Evolutionary conservation across 768 basidiomycete species (phyloP).

Genomic region (Boletus rufocinnamomeus): DNA sequence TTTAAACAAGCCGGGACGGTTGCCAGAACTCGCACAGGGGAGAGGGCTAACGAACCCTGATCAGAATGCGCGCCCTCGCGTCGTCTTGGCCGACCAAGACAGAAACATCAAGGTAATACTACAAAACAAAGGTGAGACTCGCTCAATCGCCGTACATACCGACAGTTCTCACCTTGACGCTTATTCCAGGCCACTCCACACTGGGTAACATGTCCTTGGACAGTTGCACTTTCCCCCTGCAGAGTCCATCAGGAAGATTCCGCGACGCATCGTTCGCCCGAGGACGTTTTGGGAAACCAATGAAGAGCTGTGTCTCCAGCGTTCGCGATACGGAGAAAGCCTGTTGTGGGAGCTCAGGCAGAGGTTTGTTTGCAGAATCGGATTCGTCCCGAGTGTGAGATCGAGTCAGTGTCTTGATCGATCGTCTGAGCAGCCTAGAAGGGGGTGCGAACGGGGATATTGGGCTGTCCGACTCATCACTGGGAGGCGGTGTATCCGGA

Average conservation of each 20-base stretch:
- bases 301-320: constrained; percentile 45
- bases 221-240: constrained; percentile 57
- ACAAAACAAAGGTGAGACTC: constrained; percentile 9
- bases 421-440: constrained; percentile 33
- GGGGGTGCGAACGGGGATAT: constrained; percentile 13
- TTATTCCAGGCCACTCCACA: constrained; percentile 67
- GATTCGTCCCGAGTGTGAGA: constrained; percentile 14
- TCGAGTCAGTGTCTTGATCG: constrained; percentile 27
- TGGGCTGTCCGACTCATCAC: constrained; percentile 44
- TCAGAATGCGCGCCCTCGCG: constrained; percentile 59
- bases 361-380: constrained; percentile 22
- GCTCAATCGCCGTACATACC: constrained; percentile 9
- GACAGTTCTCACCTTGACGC: constrained; percentile 55
- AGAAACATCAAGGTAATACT: constrained; percentile 77
- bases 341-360: constrained; percentile 28
- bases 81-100: constrained; percentile 67
- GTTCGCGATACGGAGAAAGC: constrained; percentile 27
- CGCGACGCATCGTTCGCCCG: constrained; percentile 47
- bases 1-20: background rate
- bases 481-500: constrained; percentile 49
- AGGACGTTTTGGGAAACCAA: constrained; percentile 74
- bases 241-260: constrained; percentile 66
- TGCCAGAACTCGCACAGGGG: background rate
- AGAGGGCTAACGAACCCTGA: constrained; percentile 49
- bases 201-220: constrained; percentile 61